phyloP scores from a whole-genome alignment of 108 stramenopile genomes.

The Aureococcus anophagefferens region DNA sequence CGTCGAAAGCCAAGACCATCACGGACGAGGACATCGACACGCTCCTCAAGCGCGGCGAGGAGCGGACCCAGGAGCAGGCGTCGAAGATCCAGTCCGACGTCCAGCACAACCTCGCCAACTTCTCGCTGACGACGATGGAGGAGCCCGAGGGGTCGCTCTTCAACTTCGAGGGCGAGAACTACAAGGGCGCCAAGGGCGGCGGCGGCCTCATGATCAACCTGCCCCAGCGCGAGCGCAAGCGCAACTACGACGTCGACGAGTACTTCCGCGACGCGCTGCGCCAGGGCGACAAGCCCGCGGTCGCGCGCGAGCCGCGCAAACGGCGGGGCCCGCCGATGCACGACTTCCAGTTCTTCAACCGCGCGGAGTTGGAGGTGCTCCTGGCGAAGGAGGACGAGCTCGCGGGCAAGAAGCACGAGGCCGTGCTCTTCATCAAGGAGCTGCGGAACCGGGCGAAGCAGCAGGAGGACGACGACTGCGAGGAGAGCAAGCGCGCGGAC shows the following conservation, averaged over 20 bases:
- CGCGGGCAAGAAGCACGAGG: slow-evolving; percentile 55
- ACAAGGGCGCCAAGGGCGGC: slow-evolving; percentile 50
- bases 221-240: slow-evolving; percentile 89
- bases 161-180: slow-evolving; percentile 80
- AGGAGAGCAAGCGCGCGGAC: slow-evolving; percentile 19
- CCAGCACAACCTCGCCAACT: slow-evolving; percentile 87
- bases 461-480: slow-evolving; percentile 47
- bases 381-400: slow-evolving; percentile 61
- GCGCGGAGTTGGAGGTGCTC: slow-evolving; percentile 59
- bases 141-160: slow-evolving; percentile 68
- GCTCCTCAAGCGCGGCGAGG: slow-evolving; percentile 81
- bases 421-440: slow-evolving; percentile 56
- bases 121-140: slow-evolving; percentile 71
- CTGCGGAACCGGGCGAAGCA: slow-evolving; percentile 45
- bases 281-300: slow-evolving; percentile 47
- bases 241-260: slow-evolving; percentile 86
- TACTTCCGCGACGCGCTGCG: slow-evolving; percentile 73
- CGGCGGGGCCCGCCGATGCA: slow-evolving; percentile 75
- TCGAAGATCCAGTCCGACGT: slow-evolving; percentile 83
- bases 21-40: slow-evolving; percentile 95
- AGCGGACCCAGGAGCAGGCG: slow-evolving; percentile 69
- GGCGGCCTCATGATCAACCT: slow-evolving; percentile 79
- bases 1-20: slow-evolving; percentile 63
- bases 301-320: slow-evolving; percentile 60
- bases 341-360: slow-evolving; percentile 88